Evolutionary conservation across 2,329 filamentous ascomycete species (phyloP).

Genomic region (Phaeosphaeria sp.): DNA sequence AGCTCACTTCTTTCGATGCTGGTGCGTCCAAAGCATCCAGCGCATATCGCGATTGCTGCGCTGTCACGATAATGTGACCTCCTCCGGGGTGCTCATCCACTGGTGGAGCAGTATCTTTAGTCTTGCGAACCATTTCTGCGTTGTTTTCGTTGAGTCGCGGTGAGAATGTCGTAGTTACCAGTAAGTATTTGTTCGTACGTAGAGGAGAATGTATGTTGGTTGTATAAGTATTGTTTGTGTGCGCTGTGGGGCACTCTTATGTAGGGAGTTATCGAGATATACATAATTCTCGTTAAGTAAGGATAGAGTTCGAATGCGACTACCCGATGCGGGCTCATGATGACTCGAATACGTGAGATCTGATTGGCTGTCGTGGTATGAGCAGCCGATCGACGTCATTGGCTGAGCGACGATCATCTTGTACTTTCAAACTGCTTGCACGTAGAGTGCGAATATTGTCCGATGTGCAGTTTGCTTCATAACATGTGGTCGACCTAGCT

Average conservation of each 20-base stretch:
- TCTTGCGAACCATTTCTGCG: constrained; percentile 36
- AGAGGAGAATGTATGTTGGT: too few species aligned
- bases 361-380: constrained; percentile 9
- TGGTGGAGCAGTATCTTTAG: constrained; percentile 22
- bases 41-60: constrained; percentile 48
- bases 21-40: constrained; percentile 48
- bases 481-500: too few species aligned
- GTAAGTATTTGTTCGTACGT: too few species aligned
- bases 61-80: constrained; percentile 42
- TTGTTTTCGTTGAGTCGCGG: not conserved
- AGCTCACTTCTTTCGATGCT: constrained; percentile 43
- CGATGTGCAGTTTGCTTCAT: too few species aligned
- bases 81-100: constrained; percentile 32
- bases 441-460: too few species aligned
- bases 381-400: not conserved
- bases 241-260: not conserved
- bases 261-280: not conserved
- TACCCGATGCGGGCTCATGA: constrained; percentile 10
- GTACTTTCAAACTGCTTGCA: too few species aligned
- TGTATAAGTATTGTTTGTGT: too few species aligned
- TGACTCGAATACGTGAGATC: constrained; percentile 15
- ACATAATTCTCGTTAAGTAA: not conserved
- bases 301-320: not conserved
- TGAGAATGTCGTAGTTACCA: too few species aligned
- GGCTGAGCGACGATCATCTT: too few species aligned